Conservation (phyloP, 192 early-diverging fungal genomes). For the Podila verticillata region DNA sequence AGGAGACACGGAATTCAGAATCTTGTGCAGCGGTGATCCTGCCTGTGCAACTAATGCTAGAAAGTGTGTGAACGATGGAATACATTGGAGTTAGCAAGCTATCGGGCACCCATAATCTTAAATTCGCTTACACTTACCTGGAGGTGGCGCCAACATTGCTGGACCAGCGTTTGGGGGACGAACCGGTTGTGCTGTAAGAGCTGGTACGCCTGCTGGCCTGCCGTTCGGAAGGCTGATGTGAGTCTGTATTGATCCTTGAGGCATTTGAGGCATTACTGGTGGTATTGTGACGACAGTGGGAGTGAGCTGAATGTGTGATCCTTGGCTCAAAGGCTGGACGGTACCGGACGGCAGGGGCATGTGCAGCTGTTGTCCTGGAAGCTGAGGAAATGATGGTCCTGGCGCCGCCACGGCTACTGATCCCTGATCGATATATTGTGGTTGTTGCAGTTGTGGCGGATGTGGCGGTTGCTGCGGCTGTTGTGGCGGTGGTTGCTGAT, state of each 20-base stretch:
- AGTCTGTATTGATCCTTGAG: neutral
- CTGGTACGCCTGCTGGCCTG: neutral
- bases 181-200: slow-evolving; percentile 8
- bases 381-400: slow-evolving; percentile 6
- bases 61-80: neutral
- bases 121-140: slow-evolving; percentile 3
- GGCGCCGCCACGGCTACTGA: neutral
- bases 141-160: neutral
- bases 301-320: slow-evolving; percentile 1
- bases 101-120: neutral
- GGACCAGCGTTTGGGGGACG: slow-evolving; percentile 1
- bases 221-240: slow-evolving; percentile 1
- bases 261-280: neutral
- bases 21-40: slow-evolving; percentile 38
- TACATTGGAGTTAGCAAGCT: neutral
- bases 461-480: neutral
- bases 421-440: neutral
- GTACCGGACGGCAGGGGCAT: slow-evolving; percentile 2
- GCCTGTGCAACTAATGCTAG: slow-evolving; percentile 16
- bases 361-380: neutral
- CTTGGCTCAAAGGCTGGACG: neutral
- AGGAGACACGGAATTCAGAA: slow-evolving; percentile 13
- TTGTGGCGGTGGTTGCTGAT: slow-evolving; percentile 11
- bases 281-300: neutral
- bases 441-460: neutral